Percentiles rank a stretch among this genome's conserved stretches.
Evolutionary conservation across 208 protist genomes (phyloP).

Genomic region (Trypanosoma rangeli): DNA sequence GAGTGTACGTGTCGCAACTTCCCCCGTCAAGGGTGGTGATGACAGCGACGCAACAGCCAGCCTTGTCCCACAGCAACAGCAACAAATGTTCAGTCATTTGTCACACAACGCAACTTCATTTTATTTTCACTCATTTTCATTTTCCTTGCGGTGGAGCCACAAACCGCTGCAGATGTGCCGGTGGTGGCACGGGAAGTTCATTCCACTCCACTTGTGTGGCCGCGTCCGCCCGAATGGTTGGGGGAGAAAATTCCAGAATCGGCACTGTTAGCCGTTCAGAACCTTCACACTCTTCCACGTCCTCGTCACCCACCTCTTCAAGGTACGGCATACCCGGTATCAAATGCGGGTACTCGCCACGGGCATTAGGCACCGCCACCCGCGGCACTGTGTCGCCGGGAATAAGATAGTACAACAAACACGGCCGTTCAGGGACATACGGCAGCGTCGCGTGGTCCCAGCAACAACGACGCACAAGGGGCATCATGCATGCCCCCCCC

Average conservation of each 20-base stretch:
- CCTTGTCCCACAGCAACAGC: not conserved
- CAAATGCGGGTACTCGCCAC: conserved; percentile 69
- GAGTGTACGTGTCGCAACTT: not conserved
- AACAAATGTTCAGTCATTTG: not conserved
- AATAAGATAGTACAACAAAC: conserved; percentile 80
- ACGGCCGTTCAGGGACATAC: conserved; percentile 56
- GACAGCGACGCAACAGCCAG: not conserved
- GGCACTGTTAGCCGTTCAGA: conserved; percentile 21
- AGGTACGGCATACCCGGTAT: conserved; percentile 78
- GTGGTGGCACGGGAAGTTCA: conserved; percentile 30
- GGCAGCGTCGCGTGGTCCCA: conserved; percentile 77
- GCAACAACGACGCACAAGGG: conserved; percentile 27
- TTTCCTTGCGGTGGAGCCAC: not conserved
- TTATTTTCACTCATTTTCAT: not conserved
- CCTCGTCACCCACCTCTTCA: conserved; percentile 35
- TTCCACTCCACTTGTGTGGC: conserved; percentile 36
- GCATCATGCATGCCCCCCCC: not conserved
- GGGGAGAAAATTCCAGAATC: conserved; percentile 61
- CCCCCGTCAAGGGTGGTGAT: not conserved
- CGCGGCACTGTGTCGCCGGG: conserved; percentile 65
- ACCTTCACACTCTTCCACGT: not conserved
- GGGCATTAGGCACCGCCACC: conserved; percentile 63
- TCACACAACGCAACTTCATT: not conserved
- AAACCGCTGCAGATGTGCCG: conserved; percentile 29
- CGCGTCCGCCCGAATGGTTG: conserved; percentile 26